Conservation (phyloP, 768 basidiomycete species). For the Panaeolus papilionaceus region DNA sequence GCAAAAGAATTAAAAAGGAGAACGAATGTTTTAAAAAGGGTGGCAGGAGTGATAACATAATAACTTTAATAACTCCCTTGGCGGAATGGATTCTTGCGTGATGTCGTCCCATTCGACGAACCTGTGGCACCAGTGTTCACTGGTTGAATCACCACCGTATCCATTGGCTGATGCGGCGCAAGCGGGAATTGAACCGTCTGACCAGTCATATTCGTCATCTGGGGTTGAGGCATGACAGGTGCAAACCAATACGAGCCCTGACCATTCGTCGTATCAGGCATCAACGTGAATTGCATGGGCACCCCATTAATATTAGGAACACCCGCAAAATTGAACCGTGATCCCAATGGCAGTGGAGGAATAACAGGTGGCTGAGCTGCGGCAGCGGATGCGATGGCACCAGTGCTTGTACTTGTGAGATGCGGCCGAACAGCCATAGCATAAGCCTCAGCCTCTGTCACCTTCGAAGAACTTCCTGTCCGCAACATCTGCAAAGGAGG, state of each 20-base stretch:
- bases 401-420: conserved; percentile 1
- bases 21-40: conserved; percentile 12
- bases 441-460: conserved; percentile 68
- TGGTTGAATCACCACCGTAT: conserved; percentile 32
- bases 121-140: conserved; percentile 32
- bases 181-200: conserved; percentile 20
- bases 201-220: not conserved
- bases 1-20: not conserved
- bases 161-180: conserved; percentile 19
- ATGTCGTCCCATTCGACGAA: conserved; percentile 21
- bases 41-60: not conserved
- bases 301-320: conserved; percentile 25
- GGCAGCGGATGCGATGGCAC: conserved; percentile 15
- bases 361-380: conserved; percentile 18
- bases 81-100: conserved; percentile 37
- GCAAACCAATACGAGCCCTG: conserved; percentile 47
- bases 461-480: conserved; percentile 22
- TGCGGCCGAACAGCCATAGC: conserved; percentile 52
- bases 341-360: conserved; percentile 19
- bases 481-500: conserved; percentile 27
- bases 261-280: conserved; percentile 24
- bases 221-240: conserved; percentile 17
- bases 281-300: conserved; percentile 29
- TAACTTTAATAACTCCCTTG: conserved; percentile 25
- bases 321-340: conserved; percentile 14